Evolutionary conservation across 257 asterid species (phyloP).

Genomic region (Nicotiana paniculata): DNA sequence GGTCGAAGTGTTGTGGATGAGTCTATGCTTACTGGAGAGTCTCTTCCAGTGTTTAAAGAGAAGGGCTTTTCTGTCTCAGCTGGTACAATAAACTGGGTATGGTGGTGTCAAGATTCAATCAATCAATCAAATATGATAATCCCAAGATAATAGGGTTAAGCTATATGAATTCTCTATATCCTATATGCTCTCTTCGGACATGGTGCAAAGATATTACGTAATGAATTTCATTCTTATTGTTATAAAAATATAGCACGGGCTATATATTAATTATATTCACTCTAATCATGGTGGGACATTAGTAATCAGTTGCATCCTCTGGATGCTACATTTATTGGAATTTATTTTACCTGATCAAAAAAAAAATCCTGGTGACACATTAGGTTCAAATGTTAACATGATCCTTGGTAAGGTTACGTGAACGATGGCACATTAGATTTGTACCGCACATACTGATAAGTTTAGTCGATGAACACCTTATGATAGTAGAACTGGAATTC

Average conservation of each 20-base stretch:
- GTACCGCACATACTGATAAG: background rate
- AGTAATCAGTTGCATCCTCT: background rate
- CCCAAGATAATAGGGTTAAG: background rate
- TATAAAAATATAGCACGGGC: background rate
- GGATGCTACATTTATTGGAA: no score
- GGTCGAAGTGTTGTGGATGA: slow-evolving; percentile 99
- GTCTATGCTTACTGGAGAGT: slow-evolving; percentile 99
- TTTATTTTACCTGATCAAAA: no score
- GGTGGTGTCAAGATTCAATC: slow-evolving; percentile 20
- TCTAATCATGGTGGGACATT: background rate
- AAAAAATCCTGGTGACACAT: background rate
- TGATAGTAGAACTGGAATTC: background rate
- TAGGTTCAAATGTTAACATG: background rate
- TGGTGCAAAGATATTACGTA: background rate
- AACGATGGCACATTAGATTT: no score
- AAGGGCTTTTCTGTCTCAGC: slow-evolving; percentile 76
- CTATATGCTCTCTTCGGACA: background rate
- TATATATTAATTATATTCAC: background rate
- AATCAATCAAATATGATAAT: slow-evolving; percentile 2
- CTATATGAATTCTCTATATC: background rate
- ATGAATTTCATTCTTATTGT: background rate
- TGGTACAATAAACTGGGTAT: slow-evolving; percentile 96
- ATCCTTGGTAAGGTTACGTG: background rate
- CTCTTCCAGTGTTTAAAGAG: slow-evolving; percentile 94
- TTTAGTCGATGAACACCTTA: background rate